Base-by-base conservation (phyloP, 176 grass and related monocot genomes). In the barley (Hordeum vulgare) region DNA sequence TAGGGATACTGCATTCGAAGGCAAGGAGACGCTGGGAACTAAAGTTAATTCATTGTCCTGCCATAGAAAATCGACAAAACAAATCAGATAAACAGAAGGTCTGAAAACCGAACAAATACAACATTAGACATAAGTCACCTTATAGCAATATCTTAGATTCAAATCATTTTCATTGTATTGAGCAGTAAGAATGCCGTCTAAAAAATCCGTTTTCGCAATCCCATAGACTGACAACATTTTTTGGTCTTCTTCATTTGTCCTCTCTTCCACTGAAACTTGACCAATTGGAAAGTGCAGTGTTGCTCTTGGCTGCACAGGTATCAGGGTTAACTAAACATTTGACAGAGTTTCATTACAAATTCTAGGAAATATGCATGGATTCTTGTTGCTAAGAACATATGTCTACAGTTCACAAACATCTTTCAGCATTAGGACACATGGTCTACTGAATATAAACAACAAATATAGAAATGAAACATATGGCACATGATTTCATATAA, bases 141-240 rank as follows among this genome's bases (percentile, higher is more conserved):
- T 99, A 87, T 96, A 99, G 68, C 85, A 94, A 59, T 94, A 99
- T 92, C 87, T 91, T 53, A 99, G 60, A 87, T 88, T 94, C 47
- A 98, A 53, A 88, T 99, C 78, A 75, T 94, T 90, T 42, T 92
- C 88, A 41, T 31, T 83, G 66, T 95, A 99, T 77, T 87, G 37
- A 23, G 96, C 89, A 86, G 89, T 87, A 64, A 92, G 91, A 72
- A 92, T 56, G 79, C 96, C 96, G 44, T 96, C 89, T 61, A 96
- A 88, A 65, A 99, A 79, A 75, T 90, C 82, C 85, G 89, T 76
- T 94, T 93, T 94, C 9, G 81, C 75, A 71, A 94, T 79, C 60
- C 91, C 96, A 87, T 69, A 78, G 73, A 99, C 34, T 58, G 93
- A 88, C 20, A 94, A 75, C 17, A 79, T 18, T 85, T 93, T 96